phyloP scores from a whole-genome alignment of 169 alveolate species.

The Neospora caninum region DNA sequence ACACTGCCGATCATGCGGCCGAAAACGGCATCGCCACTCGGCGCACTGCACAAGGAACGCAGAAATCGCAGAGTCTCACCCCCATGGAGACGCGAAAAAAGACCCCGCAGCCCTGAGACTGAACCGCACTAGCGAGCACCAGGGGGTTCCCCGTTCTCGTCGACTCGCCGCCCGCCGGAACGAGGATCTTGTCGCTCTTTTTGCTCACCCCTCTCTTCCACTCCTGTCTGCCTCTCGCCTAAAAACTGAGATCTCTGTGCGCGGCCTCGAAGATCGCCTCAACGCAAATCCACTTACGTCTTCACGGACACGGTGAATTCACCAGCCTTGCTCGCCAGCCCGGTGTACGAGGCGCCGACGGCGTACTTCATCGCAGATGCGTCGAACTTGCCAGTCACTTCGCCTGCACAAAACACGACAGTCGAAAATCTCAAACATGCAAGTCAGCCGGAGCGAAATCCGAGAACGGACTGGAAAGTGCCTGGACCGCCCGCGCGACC shows the following conservation, averaged over 20 bases:
- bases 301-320: constrained; percentile 38
- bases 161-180: too few relatives aligned
- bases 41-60: constrained; percentile 44
- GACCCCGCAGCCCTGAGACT: too few relatives aligned
- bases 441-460: background rate
- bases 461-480: too few relatives aligned
- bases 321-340: constrained; percentile 37
- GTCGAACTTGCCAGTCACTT: constrained; percentile 62
- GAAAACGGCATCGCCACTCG: constrained; percentile 43
- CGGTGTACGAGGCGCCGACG: constrained; percentile 65
- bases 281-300: constrained; percentile 43
- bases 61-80: background rate
- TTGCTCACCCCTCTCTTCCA: too few relatives aligned
- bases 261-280: too few relatives aligned
- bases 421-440: background rate
- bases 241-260: too few relatives aligned
- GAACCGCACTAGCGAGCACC: too few relatives aligned
- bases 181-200: too few relatives aligned
- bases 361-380: constrained; percentile 57
- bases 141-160: too few relatives aligned
- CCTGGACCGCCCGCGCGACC: too few relatives aligned
- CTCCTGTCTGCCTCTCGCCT: too few relatives aligned
- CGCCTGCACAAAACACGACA: constrained; percentile 46
- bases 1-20: constrained; percentile 51
- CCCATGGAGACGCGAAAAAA: background rate